These are phyloP conservation scores for Eimeria tenella DNA, from an alignment of 169 alveolate species.

Conservation along the genomic window DNA sequence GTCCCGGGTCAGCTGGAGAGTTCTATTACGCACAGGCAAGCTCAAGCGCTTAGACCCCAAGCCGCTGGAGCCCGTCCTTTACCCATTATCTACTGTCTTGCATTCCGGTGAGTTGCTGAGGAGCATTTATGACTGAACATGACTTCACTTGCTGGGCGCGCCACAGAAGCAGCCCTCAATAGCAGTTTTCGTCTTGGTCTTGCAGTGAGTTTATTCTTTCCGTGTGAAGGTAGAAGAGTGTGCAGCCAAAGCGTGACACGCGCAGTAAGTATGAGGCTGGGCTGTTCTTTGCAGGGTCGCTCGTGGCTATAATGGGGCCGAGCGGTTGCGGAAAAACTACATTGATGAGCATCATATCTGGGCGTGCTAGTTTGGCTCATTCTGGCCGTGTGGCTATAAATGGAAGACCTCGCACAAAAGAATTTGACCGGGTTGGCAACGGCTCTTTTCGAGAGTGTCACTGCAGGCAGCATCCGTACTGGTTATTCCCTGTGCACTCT, in stretches of 20 bases:
- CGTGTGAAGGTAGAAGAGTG: neutral
- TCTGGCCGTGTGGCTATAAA: constrained; percentile 26
- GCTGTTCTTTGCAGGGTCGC: constrained; percentile 31
- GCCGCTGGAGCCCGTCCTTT: constrained; percentile 24
- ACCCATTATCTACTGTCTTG: constrained; percentile 27
- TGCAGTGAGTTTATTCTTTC: neutral
- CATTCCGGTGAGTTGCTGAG: constrained; percentile 16
- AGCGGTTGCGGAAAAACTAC: constrained; percentile 74
- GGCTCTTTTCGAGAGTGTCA: neutral
- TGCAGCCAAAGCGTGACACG: no score
- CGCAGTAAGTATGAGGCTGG: no score
- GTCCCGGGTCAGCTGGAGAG: neutral
- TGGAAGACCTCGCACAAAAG: constrained; percentile 33
- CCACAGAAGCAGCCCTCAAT: neutral
- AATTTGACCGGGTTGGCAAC: constrained; percentile 46
- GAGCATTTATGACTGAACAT: neutral
- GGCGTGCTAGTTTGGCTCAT: constrained; percentile 23
- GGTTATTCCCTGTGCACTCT: no score
- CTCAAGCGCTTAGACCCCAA: neutral
- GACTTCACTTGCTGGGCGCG: neutral
- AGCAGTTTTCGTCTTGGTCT: neutral
- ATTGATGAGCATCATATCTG: constrained; percentile 41
- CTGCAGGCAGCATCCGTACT: no score
- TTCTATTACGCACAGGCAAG: neutral
- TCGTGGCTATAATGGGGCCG: constrained; percentile 68